Evolutionary conservation across 345 rosid genomes (phyloP).

Genomic region (Salix udensis): DNA sequence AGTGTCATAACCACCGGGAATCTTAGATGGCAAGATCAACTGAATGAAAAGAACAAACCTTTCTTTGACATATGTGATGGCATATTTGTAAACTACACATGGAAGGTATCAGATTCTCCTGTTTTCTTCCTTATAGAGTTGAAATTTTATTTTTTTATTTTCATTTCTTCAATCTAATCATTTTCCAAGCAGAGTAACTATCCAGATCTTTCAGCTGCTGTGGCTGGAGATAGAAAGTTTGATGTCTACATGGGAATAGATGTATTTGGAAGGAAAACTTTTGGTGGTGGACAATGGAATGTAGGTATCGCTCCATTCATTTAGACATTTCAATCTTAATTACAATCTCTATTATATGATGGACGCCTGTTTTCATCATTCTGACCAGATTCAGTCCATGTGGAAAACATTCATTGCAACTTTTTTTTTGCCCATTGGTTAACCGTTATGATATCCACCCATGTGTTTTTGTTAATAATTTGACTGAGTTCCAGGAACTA

Average conservation of each 20-base stretch:
- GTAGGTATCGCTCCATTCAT: slow-evolving; percentile 31
- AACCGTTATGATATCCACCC: not conserved
- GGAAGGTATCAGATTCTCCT: slow-evolving; percentile 49
- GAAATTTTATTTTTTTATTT: not conserved
- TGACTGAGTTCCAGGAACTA: not conserved
- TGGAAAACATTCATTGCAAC: not conserved
- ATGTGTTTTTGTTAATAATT: not conserved
- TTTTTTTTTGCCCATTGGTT: not conserved
- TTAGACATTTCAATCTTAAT: not conserved
- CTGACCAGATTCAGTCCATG: not conserved
- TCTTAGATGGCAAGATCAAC: slow-evolving; percentile 61
- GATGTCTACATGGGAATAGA: slow-evolving; percentile 90
- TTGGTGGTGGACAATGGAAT: slow-evolving; percentile 82
- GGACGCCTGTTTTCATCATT: not conserved
- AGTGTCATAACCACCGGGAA: slow-evolving; percentile 57
- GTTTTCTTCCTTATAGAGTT: not conserved
- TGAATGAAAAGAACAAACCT: slow-evolving; percentile 61
- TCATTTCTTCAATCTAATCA: slow-evolving; percentile 6
- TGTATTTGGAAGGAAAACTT: slow-evolving; percentile 71
- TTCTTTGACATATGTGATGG: slow-evolving; percentile 90
- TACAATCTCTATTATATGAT: not conserved
- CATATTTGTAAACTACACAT: slow-evolving; percentile 64
- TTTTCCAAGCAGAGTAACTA: slow-evolving; percentile 46
- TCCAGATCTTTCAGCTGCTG: slow-evolving; percentile 57
- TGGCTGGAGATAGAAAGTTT: slow-evolving; percentile 66